A percentile compares a stretch with the other conserved stretches of the same genome.
These are phyloP conservation scores for Alisma plantagoaquatica DNA, from an alignment of 106 monocot species.

Conservation along the genomic window DNA sequence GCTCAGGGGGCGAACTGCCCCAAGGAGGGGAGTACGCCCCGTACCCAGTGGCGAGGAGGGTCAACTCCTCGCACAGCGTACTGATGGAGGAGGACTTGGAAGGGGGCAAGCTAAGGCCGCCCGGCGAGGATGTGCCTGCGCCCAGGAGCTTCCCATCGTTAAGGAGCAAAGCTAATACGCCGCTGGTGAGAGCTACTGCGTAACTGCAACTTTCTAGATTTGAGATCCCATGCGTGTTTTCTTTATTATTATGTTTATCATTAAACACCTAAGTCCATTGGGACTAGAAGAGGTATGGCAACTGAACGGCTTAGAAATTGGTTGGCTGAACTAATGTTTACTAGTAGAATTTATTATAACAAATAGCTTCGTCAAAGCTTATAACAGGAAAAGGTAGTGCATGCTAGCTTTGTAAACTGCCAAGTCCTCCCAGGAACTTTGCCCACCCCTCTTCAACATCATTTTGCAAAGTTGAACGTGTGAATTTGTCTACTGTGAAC, in stretches of 20 bases:
- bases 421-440: no score
- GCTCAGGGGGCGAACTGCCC: conserved; percentile 93
- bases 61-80: conserved; percentile 56
- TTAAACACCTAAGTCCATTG: no score
- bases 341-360: background rate
- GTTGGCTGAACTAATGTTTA: background rate
- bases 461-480: no score
- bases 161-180: conserved; percentile 61
- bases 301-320: no score
- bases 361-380: background rate
- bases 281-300: no score
- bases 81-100: conserved; percentile 88
- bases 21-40: conserved; percentile 70
- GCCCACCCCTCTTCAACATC: no score
- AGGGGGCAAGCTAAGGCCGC: conserved; percentile 43
- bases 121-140: conserved; percentile 49
- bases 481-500: no score
- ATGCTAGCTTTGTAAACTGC: background rate
- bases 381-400: background rate
- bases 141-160: conserved; percentile 72
- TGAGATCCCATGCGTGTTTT: background rate
- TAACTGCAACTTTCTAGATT: no score
- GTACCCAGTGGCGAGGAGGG: conserved; percentile 62
- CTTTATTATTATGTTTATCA: background rate
- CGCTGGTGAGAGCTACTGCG: conserved; percentile 52